Evolutionary conservation across 179 eudicot genomes (phyloP).

Genomic region (Nepenthes alata): DNA sequence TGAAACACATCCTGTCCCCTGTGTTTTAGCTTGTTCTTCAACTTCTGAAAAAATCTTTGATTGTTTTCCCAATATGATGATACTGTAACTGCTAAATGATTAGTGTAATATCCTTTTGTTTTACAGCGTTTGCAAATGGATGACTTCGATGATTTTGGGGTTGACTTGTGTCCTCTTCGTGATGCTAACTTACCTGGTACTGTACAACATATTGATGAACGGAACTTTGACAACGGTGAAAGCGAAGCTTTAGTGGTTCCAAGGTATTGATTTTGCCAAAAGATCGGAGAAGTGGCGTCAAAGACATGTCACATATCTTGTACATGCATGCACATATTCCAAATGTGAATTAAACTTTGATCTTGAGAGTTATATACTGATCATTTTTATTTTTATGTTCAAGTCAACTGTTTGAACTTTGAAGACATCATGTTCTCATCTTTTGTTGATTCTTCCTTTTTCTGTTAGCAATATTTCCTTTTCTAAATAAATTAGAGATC

Average conservation of each 20-base stretch:
- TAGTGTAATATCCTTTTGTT: background rate
- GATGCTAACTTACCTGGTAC: constrained; percentile 14
- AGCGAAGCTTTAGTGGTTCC: constrained; percentile 8
- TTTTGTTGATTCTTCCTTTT: too few species aligned
- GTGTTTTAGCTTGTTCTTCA: too few species aligned
- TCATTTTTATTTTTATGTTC: too few species aligned
- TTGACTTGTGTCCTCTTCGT: constrained; percentile 32
- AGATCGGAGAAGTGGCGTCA: background rate
- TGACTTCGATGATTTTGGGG: constrained; percentile 34
- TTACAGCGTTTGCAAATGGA: constrained; percentile 26
- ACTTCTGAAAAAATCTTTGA: too few species aligned
- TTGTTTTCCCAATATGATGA: background rate
- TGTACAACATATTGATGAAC: constrained; percentile 5
- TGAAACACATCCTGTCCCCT: too few species aligned
- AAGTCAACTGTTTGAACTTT: too few species aligned
- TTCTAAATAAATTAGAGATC: too few species aligned
- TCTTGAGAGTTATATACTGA: too few species aligned
- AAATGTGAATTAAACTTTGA: too few species aligned
- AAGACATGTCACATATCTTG: background rate
- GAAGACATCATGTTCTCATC: too few species aligned
- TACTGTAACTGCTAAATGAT: background rate
- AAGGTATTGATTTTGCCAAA: constrained; percentile 22
- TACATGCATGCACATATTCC: background rate
- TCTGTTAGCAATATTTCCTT: too few species aligned
- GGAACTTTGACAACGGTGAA: constrained; percentile 10